These are phyloP conservation scores for Talaromyces albobiverticillius DNA, from an alignment of 2,329 filamentous ascomycete species.

Conservation along the genomic window DNA sequence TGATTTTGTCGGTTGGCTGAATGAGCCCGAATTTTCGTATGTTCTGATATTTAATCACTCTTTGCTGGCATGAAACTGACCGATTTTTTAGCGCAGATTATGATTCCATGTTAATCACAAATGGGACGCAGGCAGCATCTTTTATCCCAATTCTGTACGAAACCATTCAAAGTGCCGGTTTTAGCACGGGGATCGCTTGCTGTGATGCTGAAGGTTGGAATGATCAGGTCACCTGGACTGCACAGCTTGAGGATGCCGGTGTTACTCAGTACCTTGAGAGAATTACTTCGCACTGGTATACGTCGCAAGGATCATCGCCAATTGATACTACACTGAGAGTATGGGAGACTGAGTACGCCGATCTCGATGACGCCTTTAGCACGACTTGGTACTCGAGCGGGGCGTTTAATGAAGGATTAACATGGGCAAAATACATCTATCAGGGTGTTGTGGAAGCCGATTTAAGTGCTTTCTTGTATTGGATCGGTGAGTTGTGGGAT, in stretches of 20 bases:
- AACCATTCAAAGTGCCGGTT: not conserved
- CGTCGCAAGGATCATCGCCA: not conserved
- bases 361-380: not conserved
- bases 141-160: constrained; percentile 7
- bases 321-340: constrained; percentile 1
- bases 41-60: not conserved
- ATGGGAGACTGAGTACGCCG: constrained; percentile 7
- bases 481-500: not conserved
- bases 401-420: constrained; percentile 2
- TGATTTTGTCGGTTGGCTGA: constrained; percentile 49
- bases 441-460: constrained; percentile 5
- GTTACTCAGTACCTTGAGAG: not conserved
- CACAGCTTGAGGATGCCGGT: not conserved
- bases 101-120: not conserved
- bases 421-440: constrained; percentile 2
- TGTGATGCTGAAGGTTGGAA: constrained; percentile 8
- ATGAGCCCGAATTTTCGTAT: constrained; percentile 41
- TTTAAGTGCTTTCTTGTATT: constrained; percentile 7
- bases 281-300: constrained; percentile 11
- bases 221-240: not conserved
- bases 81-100: not conserved
- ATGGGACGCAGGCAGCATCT: constrained; percentile 7
- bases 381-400: constrained; percentile 7
- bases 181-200: not conserved
- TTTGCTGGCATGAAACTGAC: not conserved